Percentiles rank a stretch among this genome's conserved stretches.
These are phyloP conservation scores for Erodium maritimum DNA, from an alignment of 345 rosid species.

Conservation along the genomic window DNA sequence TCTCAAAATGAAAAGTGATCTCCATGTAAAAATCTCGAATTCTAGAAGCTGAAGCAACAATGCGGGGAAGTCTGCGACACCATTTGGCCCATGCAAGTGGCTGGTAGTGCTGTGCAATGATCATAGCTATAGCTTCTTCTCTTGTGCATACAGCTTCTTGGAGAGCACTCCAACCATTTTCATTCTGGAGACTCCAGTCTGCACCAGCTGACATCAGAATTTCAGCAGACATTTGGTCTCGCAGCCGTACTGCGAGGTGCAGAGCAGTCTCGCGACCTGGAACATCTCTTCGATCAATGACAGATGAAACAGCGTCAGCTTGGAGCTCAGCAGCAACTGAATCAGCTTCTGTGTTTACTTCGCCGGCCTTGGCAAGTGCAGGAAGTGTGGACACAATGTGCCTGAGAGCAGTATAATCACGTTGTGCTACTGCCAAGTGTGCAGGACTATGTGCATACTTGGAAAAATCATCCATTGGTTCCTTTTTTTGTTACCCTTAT, in stretches of 20 bases:
- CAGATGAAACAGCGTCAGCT: conserved; percentile 68
- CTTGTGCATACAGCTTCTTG: conserved; percentile 71
- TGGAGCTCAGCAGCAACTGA: conserved; percentile 59
- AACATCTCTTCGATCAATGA: conserved; percentile 82
- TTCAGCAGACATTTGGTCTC: conserved; percentile 73
- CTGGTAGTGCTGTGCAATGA: conserved; percentile 83
- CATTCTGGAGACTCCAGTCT: conserved; percentile 98
- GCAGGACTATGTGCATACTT: conserved; percentile 81
- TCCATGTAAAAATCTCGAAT: conserved; percentile 98
- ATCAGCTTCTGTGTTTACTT: conserved; percentile 64
- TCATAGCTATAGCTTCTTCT: conserved; percentile 87
- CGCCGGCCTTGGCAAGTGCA: conserved; percentile 66
- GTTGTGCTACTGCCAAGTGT: conserved; percentile 69
- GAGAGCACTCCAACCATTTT: conserved; percentile 52
- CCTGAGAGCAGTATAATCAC: conserved; percentile 60
- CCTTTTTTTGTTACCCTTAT: conserved; percentile 2
- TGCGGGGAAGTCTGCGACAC: conserved; percentile 91
- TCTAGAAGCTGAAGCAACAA: conserved; percentile 70
- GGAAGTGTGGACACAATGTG: conserved; percentile 54
- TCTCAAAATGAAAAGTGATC: conserved; percentile 93
- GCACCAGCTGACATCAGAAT: conserved; percentile 89
- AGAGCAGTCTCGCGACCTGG: conserved; percentile 94
- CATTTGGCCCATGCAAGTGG: conserved; percentile 99
- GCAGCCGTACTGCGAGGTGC: conserved; percentile 84
- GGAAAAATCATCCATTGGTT: conserved; percentile 59